These are phyloP conservation scores for Ogataea chonburiensis DNA, from an alignment of 805 yeast genomes.

Conservation along the genomic window DNA sequence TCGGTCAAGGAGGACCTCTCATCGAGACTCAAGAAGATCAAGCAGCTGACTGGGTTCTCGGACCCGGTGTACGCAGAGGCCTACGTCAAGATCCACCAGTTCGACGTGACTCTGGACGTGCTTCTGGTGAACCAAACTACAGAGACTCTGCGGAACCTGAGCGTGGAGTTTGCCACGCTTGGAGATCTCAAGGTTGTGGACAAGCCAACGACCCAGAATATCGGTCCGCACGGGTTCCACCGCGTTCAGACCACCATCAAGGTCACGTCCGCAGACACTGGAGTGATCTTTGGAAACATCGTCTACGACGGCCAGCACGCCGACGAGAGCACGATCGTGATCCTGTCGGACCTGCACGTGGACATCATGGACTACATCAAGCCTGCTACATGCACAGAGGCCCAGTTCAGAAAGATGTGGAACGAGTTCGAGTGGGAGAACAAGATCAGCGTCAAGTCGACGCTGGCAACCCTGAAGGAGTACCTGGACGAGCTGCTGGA, in stretches of 20 bases:
- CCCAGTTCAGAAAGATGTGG: slow-evolving; percentile 96
- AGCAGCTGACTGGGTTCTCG: slow-evolving; percentile 95
- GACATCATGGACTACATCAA: slow-evolving; percentile 97
- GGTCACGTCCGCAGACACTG: slow-evolving; percentile 97
- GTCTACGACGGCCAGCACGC: slow-evolving; percentile 96
- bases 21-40: slow-evolving; percentile 82
- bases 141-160: slow-evolving; percentile 82
- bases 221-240: slow-evolving; percentile 98
- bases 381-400: slow-evolving; percentile 89
- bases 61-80: slow-evolving; percentile 99
- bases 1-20: slow-evolving; percentile 57
- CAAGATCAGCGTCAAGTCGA: slow-evolving; percentile 84
- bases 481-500: slow-evolving; percentile 73
- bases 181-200: slow-evolving; percentile 96
- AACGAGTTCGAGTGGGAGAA: slow-evolving; percentile 99
- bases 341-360: slow-evolving; percentile 90
- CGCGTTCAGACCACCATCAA: slow-evolving; percentile 84
- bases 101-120: slow-evolving; percentile 92
- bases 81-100: slow-evolving; percentile 92
- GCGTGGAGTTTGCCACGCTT: slow-evolving; percentile 92
- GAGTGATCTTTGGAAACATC: slow-evolving; percentile 96
- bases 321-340: slow-evolving; percentile 83
- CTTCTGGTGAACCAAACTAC: slow-evolving; percentile 92
- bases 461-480: slow-evolving; percentile 62
- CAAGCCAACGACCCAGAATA: slow-evolving; percentile 81